Percentiles rank a stretch among this genome's conserved stretches.
phyloP scores from a whole-genome alignment of 768 basidiomycete genomes.

The Pilatotrama ljubarskyi region DNA sequence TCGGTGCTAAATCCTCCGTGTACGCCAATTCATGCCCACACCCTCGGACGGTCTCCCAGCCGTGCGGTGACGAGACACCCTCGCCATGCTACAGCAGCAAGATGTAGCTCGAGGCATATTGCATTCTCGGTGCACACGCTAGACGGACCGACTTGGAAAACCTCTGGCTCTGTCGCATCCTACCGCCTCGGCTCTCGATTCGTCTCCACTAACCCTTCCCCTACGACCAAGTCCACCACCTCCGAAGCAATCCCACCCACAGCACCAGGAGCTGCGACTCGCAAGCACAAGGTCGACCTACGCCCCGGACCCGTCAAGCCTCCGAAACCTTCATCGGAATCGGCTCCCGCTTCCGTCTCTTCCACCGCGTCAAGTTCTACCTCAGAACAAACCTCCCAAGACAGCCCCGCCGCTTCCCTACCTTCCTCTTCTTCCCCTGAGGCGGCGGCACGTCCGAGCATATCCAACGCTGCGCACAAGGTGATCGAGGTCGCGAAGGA shows the following conservation, averaged over 20 bases:
- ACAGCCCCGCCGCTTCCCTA: conserved; percentile 18
- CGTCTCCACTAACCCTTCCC: conserved; percentile 33
- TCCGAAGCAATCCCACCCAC: conserved; percentile 26
- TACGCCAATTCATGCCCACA: neutral
- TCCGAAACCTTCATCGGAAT: conserved; percentile 29
- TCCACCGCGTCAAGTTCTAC: conserved; percentile 13
- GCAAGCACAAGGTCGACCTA: conserved; percentile 54
- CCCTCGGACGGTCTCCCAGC: conserved; percentile 1
- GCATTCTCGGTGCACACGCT: neutral
- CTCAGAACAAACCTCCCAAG: conserved; percentile 20
- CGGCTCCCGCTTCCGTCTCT: conserved; percentile 25
- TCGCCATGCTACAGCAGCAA: neutral
- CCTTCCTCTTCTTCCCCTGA: conserved; percentile 20
- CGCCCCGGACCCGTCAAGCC: conserved; percentile 64
- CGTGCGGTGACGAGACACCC: conserved; percentile 18
- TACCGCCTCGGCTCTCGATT: conserved; percentile 1
- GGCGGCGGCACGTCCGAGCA: neutral
- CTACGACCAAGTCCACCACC: conserved; percentile 18
- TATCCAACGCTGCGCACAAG: conserved; percentile 4
- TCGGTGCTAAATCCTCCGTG: conserved; percentile 16
- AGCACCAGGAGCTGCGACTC: conserved; percentile 28
- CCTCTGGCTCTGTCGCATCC: neutral
- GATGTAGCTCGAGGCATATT: conserved; percentile 3
- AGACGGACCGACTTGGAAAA: conserved; percentile 4
- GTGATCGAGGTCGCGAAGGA: conserved; percentile 55